Percentiles rank a stretch among this genome's conserved stretches.
Conservation (phyloP, 2,329 filamentous ascomycete genomes). For the Microsporum canis region DNA sequence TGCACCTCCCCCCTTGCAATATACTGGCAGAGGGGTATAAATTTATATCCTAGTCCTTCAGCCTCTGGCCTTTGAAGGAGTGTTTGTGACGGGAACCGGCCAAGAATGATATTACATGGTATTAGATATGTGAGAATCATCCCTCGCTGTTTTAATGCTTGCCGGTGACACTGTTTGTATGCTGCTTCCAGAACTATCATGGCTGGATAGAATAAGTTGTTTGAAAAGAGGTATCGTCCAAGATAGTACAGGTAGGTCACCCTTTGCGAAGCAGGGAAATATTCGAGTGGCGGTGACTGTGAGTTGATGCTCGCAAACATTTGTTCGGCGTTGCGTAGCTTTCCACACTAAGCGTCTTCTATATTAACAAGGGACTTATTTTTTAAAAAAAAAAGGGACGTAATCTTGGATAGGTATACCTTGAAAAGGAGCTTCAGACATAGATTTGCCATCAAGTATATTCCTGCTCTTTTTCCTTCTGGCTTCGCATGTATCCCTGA, state of each 20-base stretch:
- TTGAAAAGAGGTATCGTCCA: constrained; percentile 77
- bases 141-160: constrained; percentile 54
- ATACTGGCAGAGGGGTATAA: constrained; percentile 60
- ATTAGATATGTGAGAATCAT: constrained; percentile 76
- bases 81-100: constrained; percentile 60
- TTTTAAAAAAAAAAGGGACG: not conserved
- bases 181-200: constrained; percentile 64
- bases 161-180: constrained; percentile 61
- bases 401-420: constrained; percentile 29
- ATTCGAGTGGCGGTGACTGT: constrained; percentile 65
- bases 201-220: constrained; percentile 69
- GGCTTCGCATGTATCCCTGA: constrained; percentile 51
- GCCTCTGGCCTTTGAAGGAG: constrained; percentile 64
- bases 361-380: not conserved
- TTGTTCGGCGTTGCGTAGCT: constrained; percentile 71
- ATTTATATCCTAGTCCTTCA: constrained; percentile 51
- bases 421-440: constrained; percentile 81
- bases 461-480: constrained; percentile 73
- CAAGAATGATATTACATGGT: constrained; percentile 69
- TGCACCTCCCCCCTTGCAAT: constrained; percentile 64
- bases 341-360: constrained; percentile 49
- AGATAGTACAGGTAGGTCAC: constrained; percentile 94
- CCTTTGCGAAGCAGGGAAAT: constrained; percentile 75
- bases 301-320: constrained; percentile 81
- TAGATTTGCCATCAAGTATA: constrained; percentile 86